phyloP scores from a whole-genome alignment of 805 yeast genomes.

The Suhomyces prunicola region DNA sequence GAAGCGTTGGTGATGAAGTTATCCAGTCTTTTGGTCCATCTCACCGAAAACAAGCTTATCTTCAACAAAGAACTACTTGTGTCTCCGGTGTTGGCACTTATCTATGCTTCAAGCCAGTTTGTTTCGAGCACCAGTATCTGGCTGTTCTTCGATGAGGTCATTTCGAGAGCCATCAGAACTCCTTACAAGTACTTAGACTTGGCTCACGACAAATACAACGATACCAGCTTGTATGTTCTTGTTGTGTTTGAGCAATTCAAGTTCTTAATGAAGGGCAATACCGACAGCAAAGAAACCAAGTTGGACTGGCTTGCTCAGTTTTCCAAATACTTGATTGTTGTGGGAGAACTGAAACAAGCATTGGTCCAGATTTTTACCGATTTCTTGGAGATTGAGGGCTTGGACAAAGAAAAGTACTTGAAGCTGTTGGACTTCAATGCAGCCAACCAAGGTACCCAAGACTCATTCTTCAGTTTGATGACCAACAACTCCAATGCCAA shows the following conservation, averaged over 20 bases:
- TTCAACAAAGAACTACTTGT: constrained; percentile 50
- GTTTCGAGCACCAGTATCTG: constrained; percentile 29
- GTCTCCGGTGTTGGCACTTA: constrained; percentile 55
- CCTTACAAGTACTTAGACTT: constrained; percentile 85
- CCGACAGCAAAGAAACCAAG: constrained; percentile 6
- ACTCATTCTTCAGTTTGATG: constrained; percentile 12
- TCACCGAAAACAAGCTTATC: constrained; percentile 51
- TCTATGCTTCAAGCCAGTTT: constrained; percentile 41
- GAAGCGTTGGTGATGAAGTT: constrained; percentile 39
- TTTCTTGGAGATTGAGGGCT: constrained; percentile 3
- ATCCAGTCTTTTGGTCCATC: constrained; percentile 43
- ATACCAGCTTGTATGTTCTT: constrained; percentile 32
- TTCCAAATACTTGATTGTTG: constrained; percentile 43
- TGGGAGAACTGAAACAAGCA: constrained; percentile 55
- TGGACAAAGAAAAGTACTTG: constrained; percentile 4
- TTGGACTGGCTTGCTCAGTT: constrained; percentile 52
- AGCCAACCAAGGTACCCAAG: neutral
- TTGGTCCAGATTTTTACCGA: constrained; percentile 15
- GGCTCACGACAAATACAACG: constrained; percentile 27
- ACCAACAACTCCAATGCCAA: constrained; percentile 9
- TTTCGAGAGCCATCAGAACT: constrained; percentile 63
- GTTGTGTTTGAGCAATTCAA: constrained; percentile 63
- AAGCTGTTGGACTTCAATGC: constrained; percentile 5
- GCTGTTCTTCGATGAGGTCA: constrained; percentile 69
- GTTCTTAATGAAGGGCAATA: constrained; percentile 40